Percentiles rank a stretch among this genome's conserved stretches.
Evolutionary conservation across 768 basidiomycete genomes (phyloP).

Genomic region (Boletus edulis): DNA sequence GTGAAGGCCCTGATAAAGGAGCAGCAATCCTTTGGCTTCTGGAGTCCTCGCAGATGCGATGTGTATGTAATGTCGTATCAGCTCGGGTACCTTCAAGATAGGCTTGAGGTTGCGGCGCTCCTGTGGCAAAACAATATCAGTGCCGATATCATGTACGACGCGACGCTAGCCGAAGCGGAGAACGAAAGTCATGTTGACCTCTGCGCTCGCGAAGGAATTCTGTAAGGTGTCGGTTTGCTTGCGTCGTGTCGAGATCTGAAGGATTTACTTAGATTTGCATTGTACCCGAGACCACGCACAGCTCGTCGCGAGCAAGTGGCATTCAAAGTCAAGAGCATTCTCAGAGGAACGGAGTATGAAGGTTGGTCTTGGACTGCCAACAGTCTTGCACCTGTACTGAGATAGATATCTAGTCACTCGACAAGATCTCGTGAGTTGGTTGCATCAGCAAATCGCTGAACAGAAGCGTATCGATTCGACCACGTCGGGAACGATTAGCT

Average conservation of each 20-base stretch:
- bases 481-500: conserved; percentile 54
- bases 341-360: conserved; percentile 75
- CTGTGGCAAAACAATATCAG: conserved; percentile 83
- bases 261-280: conserved; percentile 48
- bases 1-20: conserved; percentile 73
- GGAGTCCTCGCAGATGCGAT: conserved; percentile 87
- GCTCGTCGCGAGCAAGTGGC: conserved; percentile 59
- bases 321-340: conserved; percentile 81
- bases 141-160: conserved; percentile 86
- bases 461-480: conserved; percentile 72
- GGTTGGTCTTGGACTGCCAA: conserved; percentile 37
- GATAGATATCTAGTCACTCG: conserved; percentile 46
- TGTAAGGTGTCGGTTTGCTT: conserved; percentile 46
- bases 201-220: conserved; percentile 78
- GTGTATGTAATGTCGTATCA: conserved; percentile 83
- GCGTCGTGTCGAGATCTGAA: conserved; percentile 29
- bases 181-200: conserved; percentile 64
- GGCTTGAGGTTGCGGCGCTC: conserved; percentile 72
- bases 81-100: conserved; percentile 69
- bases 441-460: conserved; percentile 75
- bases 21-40: conserved; percentile 80
- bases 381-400: conserved; percentile 2
- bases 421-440: conserved; percentile 70
- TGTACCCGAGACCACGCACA: conserved; percentile 54
- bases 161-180: conserved; percentile 58